Base-by-base conservation (phyloP, 192 early-diverging fungal species). In the Jimgerdemannia flammicorona region DNA sequence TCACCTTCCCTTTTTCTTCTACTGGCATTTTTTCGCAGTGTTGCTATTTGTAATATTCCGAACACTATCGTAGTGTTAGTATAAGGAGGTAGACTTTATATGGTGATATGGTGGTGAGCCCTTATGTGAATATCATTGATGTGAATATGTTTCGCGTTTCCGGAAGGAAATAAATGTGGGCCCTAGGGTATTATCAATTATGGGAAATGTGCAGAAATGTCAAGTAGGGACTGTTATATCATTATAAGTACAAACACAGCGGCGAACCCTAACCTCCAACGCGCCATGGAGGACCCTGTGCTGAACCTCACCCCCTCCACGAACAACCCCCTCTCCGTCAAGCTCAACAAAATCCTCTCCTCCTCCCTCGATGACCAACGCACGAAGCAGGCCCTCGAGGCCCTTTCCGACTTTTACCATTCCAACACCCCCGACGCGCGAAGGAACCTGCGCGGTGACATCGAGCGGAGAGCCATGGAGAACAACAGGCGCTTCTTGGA, bases 321-420 rank as follows among this genome's bases (percentile, higher is more conserved):
- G 6, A 59, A 59, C 49, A 59, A 59, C 49, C 82, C 82, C 39
- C 67, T 86, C 39, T 75, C 79, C 67, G 70, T 77, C 49, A 86
- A 83, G 82, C 77, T 86, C 43, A 79, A 80, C 49, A 86, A 86
- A 75, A 72, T 86, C 20, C 74, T 86, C 17, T 74, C 82, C 11
- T 80, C 76, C 3, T 85, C 89, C 40, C 74, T 93, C n/a, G 91
- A 93, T 67, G 87, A 90, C 71, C 71, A 79, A 20, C 83, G 88
- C 66, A 88, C 88, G n/a, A 90, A 86, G 77, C 79, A 85, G n/a
- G 90, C 92, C 3, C 81, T 92, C 43, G 82, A 83, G 59, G 83
- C 89, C 3, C 78, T 93, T 20, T 87, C 90, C 1, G 88, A 88
- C 66, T 88, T 90, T 70, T 91, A 90, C 81, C 77, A 75, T 4